phyloP scores from a whole-genome alignment of 2,329 filamentous ascomycete genomes.

The Sporothrix dimorphospora region DNA sequence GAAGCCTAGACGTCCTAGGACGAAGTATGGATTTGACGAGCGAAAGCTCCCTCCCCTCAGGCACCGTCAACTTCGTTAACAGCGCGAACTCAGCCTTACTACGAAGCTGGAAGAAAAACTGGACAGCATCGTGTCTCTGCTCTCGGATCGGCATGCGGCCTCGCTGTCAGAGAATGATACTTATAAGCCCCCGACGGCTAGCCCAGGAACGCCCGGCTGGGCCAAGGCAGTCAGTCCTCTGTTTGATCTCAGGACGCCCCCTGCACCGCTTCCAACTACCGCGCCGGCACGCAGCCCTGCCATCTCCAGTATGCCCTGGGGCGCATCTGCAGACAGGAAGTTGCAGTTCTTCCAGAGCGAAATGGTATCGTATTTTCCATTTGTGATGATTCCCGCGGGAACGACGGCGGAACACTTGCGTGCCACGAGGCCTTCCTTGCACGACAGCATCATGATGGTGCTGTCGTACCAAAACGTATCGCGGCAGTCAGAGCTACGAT shows the following conservation, averaged over 20 bases:
- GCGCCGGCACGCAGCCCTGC: background rate
- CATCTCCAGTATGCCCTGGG: background rate
- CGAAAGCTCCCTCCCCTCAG: too few species aligned
- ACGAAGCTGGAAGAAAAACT: background rate
- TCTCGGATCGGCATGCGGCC: background rate
- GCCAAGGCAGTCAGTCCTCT: background rate
- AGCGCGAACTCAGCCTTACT: background rate
- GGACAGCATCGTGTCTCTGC: conserved; percentile 14
- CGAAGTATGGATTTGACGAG: background rate
- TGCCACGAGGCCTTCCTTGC: background rate
- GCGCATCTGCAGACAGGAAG: background rate
- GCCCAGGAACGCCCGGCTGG: background rate
- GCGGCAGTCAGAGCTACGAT: background rate
- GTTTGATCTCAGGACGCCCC: background rate
- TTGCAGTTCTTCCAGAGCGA: conserved; percentile 4
- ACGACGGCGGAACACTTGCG: background rate
- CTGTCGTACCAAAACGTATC: conserved; percentile 6
- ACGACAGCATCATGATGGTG: conserved; percentile 17
- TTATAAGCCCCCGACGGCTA: background rate
- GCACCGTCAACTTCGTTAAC: background rate
- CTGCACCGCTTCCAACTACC: background rate
- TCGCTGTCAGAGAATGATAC: background rate
- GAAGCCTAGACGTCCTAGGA: conserved; percentile 1
- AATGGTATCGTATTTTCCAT: background rate
- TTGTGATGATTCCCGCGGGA: background rate